Base-by-base conservation (phyloP, 257 asterid genomes). In the Rhazya stricta region DNA sequence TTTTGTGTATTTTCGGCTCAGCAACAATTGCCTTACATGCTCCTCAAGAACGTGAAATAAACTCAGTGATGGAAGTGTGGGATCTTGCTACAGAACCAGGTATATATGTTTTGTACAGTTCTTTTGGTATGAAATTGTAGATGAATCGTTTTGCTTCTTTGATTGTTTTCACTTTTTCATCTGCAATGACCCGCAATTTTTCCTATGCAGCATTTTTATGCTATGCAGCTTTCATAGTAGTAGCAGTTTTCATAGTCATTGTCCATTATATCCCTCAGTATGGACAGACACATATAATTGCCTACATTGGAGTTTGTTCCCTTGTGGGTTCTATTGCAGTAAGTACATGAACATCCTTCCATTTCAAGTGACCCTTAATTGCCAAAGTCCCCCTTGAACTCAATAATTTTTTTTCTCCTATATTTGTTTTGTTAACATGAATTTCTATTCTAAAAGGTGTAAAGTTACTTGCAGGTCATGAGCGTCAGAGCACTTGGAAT, bases 401-500 rank as follows among this genome's bases (percentile, higher is more conserved):
- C 56, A 15, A 42, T 62, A 16, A 19, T 53, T 45, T 0, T 68
- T 18, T 27, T 46, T 39, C 30, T 69, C n/a, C n/a, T n/a, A n/a
- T n/a, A 39, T 60, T 34, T 71, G 27, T 43, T 51, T 11, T 27
- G 8, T 18, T 16, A 45, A 73, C 42, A 30, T 63, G 54, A 29
- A 51, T 74, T 15, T 51, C 53, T 25, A 43, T 10, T 66, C 66
- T 75, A 36, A 68, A 41, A 66, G 41, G 32, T 10, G 10, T 27
- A 72, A 69, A 71, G 27, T 46, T 25, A 60, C 11, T 74, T 60
- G 68, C 79, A 86, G 89, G 89, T 86, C 46, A 86, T 86, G 89
- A 77, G 89, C 69, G 89, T 81, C 69, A 84, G 78, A 77, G 89
- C 87, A 69, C 84, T 86, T 45, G 89, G 89, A 45, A 86, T 86